phyloP scores from a whole-genome alignment of 2,329 filamentous ascomycete species.

The Ambrosiella beaveri region DNA sequence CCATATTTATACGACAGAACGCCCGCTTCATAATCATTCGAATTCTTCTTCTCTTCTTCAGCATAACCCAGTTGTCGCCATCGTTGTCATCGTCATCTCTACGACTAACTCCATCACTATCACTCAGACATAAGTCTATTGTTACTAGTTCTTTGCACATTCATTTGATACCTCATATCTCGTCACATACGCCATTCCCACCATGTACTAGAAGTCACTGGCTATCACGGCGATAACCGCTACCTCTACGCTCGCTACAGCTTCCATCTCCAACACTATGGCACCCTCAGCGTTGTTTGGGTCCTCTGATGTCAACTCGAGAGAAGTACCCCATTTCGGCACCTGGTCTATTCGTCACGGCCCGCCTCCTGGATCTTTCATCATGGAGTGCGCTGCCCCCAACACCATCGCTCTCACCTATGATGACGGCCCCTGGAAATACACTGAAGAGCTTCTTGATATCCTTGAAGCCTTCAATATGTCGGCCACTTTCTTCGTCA shows the following conservation, averaged over 20 bases:
- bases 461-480: constrained; percentile 19
- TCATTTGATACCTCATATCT: not conserved
- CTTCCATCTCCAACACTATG: not conserved
- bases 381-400: constrained; percentile 18
- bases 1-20: not conserved
- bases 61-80: not conserved
- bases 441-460: constrained; percentile 26
- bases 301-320: not conserved
- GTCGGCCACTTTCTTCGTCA: constrained; percentile 25
- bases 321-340: not conserved
- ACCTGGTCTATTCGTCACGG: not conserved
- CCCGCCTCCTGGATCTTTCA: constrained; percentile 10
- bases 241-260: not conserved
- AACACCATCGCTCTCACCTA: constrained; percentile 28
- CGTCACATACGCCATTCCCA: not conserved
- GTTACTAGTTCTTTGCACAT: not conserved
- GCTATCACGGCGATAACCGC: not conserved
- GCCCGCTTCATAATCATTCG: not conserved
- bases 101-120: too few species aligned
- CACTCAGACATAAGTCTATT: not conserved
- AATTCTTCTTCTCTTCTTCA: not conserved
- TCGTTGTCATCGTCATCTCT: not conserved
- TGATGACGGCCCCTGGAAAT: constrained; percentile 29
- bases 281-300: not conserved
- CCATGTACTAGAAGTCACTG: constrained; percentile 2